These are phyloP conservation scores for Parascedosporium putredinis DNA, from an alignment of 2,329 filamentous ascomycete species.

Conservation along the genomic window DNA sequence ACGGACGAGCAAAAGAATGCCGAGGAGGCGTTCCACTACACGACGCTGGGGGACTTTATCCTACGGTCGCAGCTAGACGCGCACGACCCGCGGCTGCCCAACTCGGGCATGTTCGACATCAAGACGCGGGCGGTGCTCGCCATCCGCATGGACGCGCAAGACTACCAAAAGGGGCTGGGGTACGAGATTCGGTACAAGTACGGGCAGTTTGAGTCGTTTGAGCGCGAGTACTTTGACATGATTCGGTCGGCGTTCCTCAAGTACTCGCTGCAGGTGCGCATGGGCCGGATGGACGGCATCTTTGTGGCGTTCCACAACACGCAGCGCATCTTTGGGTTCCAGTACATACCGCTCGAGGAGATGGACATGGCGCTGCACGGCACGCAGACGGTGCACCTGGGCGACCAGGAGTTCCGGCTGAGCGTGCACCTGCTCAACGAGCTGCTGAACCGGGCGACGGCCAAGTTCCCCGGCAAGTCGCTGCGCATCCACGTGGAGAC, in stretches of 20 bases:
- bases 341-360: constrained; percentile 78
- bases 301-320: constrained; percentile 97
- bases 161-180: constrained; percentile 64
- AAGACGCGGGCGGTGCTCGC: constrained; percentile 90
- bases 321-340: constrained; percentile 91
- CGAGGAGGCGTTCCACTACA: constrained; percentile 79
- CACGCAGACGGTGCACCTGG: constrained; percentile 52
- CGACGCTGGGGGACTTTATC: constrained; percentile 74
- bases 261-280: constrained; percentile 90
- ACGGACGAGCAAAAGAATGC: constrained; percentile 60
- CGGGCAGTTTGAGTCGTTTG: constrained; percentile 82
- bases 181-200: constrained; percentile 74
- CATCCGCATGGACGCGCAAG: constrained; percentile 73
- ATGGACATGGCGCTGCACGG: constrained; percentile 91
- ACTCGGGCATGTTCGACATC: constrained; percentile 88
- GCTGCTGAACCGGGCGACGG: constrained; percentile 63
- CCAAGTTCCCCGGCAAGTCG: constrained; percentile 64
- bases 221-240: constrained; percentile 96
- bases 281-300: constrained; percentile 97
- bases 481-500: constrained; percentile 78
- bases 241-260: constrained; percentile 89
- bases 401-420: constrained; percentile 75
- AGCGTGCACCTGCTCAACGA: constrained; percentile 74
- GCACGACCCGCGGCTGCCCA: constrained; percentile 73
- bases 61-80: constrained; percentile 95